Conservation (phyloP, 306 rosid genomes). For the Fragaria ananassa region DNA sequence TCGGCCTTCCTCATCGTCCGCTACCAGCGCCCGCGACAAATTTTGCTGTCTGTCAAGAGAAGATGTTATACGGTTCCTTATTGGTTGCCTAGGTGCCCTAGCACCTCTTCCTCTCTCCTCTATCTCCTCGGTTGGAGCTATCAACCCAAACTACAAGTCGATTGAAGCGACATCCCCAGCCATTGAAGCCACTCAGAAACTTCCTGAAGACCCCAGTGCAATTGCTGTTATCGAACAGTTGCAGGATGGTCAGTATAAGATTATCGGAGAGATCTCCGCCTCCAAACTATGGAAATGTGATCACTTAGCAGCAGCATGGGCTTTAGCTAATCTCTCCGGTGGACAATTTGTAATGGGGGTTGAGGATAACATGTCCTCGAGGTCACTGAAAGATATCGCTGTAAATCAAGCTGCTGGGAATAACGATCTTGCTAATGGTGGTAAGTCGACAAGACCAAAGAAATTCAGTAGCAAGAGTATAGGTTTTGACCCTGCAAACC, state of each 20-base stretch:
- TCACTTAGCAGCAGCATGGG: constrained; percentile 89
- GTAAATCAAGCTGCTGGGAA: constrained; percentile 34
- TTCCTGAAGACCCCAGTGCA: constrained; percentile 73
- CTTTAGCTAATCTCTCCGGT: constrained; percentile 77
- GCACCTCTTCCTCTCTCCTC: constrained; percentile 96
- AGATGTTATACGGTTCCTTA: constrained; percentile 91
- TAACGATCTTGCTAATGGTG: constrained; percentile 34
- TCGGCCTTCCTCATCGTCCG: constrained; percentile 53
- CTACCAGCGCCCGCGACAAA: constrained; percentile 40
- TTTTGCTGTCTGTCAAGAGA: constrained; percentile 93
- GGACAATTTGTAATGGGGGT: constrained; percentile 99
- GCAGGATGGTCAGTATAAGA: constrained; percentile 50
- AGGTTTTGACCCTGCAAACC: constrained; percentile 61
- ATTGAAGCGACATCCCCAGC: constrained; percentile 74
- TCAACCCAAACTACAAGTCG: constrained; percentile 62
- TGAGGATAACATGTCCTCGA: constrained; percentile 66
- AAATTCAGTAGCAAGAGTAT: constrained; percentile 84
- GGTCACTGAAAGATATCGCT: constrained; percentile 38
- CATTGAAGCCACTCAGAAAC: constrained; percentile 50
- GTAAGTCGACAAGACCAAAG: constrained; percentile 43
- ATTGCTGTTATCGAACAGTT: constrained; percentile 67
- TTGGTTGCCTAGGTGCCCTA: constrained; percentile 94
- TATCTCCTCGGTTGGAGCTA: constrained; percentile 64
- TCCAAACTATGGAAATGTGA: constrained; percentile 93
- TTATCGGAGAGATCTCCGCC: constrained; percentile 91